Evolutionary conservation across 2,329 filamentous ascomycete species (phyloP).

Genomic region (Monosporascus sp.): DNA sequence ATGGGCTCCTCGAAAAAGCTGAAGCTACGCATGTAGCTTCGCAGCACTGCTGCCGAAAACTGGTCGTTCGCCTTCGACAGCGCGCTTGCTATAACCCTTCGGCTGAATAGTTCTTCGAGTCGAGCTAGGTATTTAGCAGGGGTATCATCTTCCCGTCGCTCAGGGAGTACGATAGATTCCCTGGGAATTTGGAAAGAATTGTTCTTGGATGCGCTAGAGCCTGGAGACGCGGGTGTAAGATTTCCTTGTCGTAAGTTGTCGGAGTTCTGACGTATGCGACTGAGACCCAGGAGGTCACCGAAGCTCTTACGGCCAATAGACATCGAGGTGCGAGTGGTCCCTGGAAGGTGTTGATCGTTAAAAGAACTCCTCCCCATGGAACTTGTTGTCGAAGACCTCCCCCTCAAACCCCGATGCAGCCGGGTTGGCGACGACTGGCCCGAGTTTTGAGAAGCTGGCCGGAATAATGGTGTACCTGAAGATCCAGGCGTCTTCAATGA

Average conservation of each 20-base stretch:
- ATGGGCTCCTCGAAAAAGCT: conserved; percentile 95
- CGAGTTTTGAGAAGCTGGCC: conserved; percentile 42
- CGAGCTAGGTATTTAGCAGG: conserved; percentile 83
- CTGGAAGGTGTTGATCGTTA: conserved; percentile 63
- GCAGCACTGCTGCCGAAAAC: conserved; percentile 76
- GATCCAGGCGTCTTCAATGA: conserved; percentile 32
- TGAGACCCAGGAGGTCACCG: conserved; percentile 76
- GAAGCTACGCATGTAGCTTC: conserved; percentile 94
- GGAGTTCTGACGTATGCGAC: conserved; percentile 74
- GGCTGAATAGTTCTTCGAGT: conserved; percentile 72
- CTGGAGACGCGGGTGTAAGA: conserved; percentile 64
- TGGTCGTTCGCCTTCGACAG: conserved; percentile 81
- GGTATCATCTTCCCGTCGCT: conserved; percentile 80
- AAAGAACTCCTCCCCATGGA: conserved; percentile 70
- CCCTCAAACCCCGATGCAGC: conserved; percentile 55
- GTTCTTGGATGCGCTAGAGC: conserved; percentile 66
- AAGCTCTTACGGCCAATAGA: conserved; percentile 93
- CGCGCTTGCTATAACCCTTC: conserved; percentile 77
- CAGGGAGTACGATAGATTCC: conserved; percentile 66
- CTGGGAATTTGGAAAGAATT: conserved; percentile 76
- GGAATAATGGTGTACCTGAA: conserved; percentile 45
- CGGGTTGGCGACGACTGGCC: conserved; percentile 66
- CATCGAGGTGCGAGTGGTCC: conserved; percentile 69
- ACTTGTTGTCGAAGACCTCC: conserved; percentile 84
- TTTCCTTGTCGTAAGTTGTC: conserved; percentile 67